Evolutionary conservation across 2,329 filamentous ascomycete species (phyloP), one percentile per base, ranked within the genome.

Genomic region (Cladosporium sp.): DNA sequence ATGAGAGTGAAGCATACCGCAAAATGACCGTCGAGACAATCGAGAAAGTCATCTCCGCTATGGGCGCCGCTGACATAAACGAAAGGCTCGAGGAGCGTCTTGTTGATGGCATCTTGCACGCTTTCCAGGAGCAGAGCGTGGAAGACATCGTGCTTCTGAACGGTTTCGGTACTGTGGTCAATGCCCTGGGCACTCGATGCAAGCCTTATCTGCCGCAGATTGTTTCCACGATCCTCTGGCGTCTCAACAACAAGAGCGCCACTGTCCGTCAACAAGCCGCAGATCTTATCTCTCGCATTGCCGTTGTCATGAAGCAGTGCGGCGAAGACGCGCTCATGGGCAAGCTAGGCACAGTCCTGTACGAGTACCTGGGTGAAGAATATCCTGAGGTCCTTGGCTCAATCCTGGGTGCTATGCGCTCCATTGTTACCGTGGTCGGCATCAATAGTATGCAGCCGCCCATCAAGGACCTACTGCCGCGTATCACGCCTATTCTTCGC

Each of bases 21-120:
- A 97, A 97, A 77, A 98, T 98, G 93, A 96, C 93, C 0, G 86
- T 98, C 29, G 93, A 98, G 74, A 97, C 93, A 0, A 83, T 97
- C 7, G 93, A 98, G 72, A 98, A 97, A 72, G 83, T 97, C 41
- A 86, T 98, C 62, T 90, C 92, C 13, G 89, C 89, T 50, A 78
- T 97, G 48, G 93, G 93, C 50, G 91, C 92, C 7, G 92, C 93
- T 30, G 93, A 98, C 65, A 91, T 98, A 60, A 87, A 88, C 19
- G 88, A 95, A 69, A 82, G 92, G 35, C 73, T 98, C 30, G 93
- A 98, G 69, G 93, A 97, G 70, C 82, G 90, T 41, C 79, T 98
- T 15, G 90, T 98, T 47, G 93, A 98, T 61, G 93, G 93, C 66
- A 93, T 98, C 30, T 78, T 98, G 19, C 86, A 93, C 64, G 88